phyloP scores from a whole-genome alignment of 2,329 filamentous ascomycete genomes.

The Macrophomina pseudophaseolina region DNA sequence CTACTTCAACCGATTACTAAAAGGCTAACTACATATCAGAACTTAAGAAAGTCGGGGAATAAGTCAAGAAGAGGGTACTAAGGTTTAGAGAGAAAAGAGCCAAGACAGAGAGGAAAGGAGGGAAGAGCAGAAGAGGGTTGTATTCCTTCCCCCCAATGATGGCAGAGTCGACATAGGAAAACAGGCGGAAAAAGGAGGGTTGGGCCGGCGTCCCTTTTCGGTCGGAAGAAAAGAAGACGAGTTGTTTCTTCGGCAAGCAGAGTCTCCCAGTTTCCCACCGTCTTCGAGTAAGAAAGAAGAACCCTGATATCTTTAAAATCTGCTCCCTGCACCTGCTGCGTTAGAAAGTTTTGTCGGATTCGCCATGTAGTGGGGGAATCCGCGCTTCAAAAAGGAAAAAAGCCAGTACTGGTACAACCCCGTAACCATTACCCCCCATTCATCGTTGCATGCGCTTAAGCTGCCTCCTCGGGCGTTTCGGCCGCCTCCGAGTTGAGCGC shows the following conservation, averaged over 20 bases:
- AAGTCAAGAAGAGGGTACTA: constrained; percentile 26
- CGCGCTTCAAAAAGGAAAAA: constrained; percentile 26
- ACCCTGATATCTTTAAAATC: constrained; percentile 21
- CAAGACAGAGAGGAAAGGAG: constrained; percentile 13
- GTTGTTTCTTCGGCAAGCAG: constrained; percentile 10
- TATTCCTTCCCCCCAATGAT: neutral
- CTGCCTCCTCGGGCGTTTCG: constrained; percentile 23
- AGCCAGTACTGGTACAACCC: constrained; percentile 26
- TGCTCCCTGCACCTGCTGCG: constrained; percentile 26
- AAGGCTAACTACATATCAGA: constrained; percentile 26
- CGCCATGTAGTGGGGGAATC: constrained; percentile 11
- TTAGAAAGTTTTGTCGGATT: constrained; percentile 27
- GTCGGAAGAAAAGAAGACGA: constrained; percentile 4
- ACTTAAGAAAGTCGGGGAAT: constrained; percentile 28
- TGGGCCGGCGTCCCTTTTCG: constrained; percentile 9
- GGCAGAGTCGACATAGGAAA: constrained; percentile 21
- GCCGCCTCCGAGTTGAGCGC: constrained; percentile 21
- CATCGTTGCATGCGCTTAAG: constrained; percentile 18
- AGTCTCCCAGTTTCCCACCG: constrained; percentile 6
- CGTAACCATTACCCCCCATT: constrained; percentile 17
- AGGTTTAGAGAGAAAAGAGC: constrained; percentile 7
- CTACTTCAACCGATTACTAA: constrained; percentile 28
- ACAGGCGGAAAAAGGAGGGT: constrained; percentile 23
- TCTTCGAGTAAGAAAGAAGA: constrained; percentile 21
- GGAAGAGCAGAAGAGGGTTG: neutral